Percentiles rank a stretch among this genome's conserved stretches.
Evolutionary conservation across 768 basidiomycete genomes (phyloP).

Genomic region (Cystobasidium onofrii): DNA sequence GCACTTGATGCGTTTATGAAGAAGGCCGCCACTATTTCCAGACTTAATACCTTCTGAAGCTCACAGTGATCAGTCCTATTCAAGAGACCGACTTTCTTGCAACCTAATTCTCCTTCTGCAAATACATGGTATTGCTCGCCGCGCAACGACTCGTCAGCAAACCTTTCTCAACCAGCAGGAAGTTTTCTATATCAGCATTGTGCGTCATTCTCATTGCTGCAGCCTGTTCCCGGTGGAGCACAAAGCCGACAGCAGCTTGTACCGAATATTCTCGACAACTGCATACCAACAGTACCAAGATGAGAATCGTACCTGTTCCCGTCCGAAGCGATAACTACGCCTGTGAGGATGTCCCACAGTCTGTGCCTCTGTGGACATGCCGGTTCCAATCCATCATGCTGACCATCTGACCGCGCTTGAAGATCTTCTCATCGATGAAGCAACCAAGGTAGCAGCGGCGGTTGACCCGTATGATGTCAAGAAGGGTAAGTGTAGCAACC

Average conservation of each 20-base stretch:
- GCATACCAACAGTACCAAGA: conserved; percentile 44
- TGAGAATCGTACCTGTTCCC: conserved; percentile 71
- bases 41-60: no score
- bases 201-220: conserved; percentile 18
- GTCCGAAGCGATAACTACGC: conserved; percentile 62
- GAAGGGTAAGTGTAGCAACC: conserved; percentile 7
- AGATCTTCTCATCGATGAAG: conserved; percentile 67
- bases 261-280: neutral
- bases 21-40: no score
- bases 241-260: neutral
- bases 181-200: conserved; percentile 10
- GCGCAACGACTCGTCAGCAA: neutral
- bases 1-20: no score
- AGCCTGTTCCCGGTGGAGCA: neutral
- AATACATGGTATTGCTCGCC: neutral
- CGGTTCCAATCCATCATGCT: neutral
- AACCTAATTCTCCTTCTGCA: neutral
- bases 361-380: neutral
- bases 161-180: neutral
- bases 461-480: conserved; percentile 64
- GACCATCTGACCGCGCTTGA: neutral
- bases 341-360: neutral
- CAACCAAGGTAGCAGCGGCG: conserved; percentile 59
- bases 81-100: no score
- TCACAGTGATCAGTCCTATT: no score